Percentiles rank a stretch among this genome's conserved stretches.
Conservation (phyloP, 805 yeast species). For the Candida pini region DNA sequence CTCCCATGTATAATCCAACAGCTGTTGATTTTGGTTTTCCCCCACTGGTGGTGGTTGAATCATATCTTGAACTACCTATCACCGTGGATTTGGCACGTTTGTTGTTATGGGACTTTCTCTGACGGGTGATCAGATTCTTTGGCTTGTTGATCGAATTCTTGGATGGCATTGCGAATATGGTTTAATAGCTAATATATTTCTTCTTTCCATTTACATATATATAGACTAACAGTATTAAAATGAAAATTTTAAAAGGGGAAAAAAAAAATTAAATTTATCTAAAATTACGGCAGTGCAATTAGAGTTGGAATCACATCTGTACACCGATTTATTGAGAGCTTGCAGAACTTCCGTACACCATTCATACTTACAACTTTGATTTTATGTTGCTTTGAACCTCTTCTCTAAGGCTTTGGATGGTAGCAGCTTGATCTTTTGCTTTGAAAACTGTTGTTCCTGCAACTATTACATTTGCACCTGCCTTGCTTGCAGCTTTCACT, state of each 20-base stretch:
- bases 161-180: conserved; percentile 69
- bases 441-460: conserved; percentile 95
- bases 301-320: no score
- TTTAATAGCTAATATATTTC: no score
- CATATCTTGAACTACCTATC: conserved; percentile 1
- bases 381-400: conserved; percentile 37
- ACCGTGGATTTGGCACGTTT: conserved; percentile 3
- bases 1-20: conserved; percentile 39
- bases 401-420: conserved; percentile 62
- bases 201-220: no score
- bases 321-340: background rate
- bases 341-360: no score
- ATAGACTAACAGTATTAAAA: no score
- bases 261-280: no score
- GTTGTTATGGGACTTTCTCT: conserved; percentile 39
- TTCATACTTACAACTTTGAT: background rate
- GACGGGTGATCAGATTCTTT: conserved; percentile 48
- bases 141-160: conserved; percentile 81
- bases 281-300: no score
- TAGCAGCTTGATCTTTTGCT: conserved; percentile 72
- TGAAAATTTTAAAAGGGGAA: no score
- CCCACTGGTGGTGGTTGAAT: conserved; percentile 3
- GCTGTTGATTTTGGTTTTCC: conserved; percentile 24
- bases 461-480: conserved; percentile 97
- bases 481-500: conserved; percentile 81